Base-by-base conservation (phyloP, 192 early-diverging fungal genomes). In the Coemansia interrupta region DNA sequence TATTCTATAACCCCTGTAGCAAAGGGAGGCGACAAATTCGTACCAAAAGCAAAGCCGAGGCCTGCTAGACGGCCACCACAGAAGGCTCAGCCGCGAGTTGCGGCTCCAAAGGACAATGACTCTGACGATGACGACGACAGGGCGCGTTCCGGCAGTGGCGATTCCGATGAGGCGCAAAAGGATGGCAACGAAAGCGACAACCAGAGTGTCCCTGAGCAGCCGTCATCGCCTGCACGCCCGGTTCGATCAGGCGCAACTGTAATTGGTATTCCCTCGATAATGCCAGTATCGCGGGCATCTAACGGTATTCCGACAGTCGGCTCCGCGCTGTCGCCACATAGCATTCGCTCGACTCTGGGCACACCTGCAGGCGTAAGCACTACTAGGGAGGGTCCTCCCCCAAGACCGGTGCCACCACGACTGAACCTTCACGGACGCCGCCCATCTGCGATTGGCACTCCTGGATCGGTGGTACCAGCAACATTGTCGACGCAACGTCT, bases 31-130 rank as follows among this genome's bases (percentile, higher is more conserved):
- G 56, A 48, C 54, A 74, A 74, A 26, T 74, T 74, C 50, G 57
- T 65, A 42, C 72, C 72, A 45, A 74, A 74, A 51, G 62, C 63
- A 6, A 74, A 64, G 40, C 72, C 72, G 5, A 58, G 72, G 19
- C 32, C 56, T 3, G 39, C 38, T 4, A 47, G 58, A 36, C 59
- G 63, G 22, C 18, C 36, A 29, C 24, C 20, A 28, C 30, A 54
- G 54, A 22, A 36, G 32, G 22, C 10, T 3, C 38, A 36, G 14
- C 26, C 26, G 4, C 26, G 26, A 26, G 26, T 4, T 9, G 24
- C 5, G 1, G 46, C 24, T 10, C 8, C 46, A 32, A 14, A 58
- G 23, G 42, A 56, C 63, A 14, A 32, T 47, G 42, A 26, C 26
- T 4, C 26, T 3, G 26, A 3, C 2, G 26, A 26, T 26, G 26